Percentiles rank a stretch among this genome's conserved stretches.
Evolutionary conservation across 148 eudicot genomes (phyloP).

Genomic region (Cornus suecica): DNA sequence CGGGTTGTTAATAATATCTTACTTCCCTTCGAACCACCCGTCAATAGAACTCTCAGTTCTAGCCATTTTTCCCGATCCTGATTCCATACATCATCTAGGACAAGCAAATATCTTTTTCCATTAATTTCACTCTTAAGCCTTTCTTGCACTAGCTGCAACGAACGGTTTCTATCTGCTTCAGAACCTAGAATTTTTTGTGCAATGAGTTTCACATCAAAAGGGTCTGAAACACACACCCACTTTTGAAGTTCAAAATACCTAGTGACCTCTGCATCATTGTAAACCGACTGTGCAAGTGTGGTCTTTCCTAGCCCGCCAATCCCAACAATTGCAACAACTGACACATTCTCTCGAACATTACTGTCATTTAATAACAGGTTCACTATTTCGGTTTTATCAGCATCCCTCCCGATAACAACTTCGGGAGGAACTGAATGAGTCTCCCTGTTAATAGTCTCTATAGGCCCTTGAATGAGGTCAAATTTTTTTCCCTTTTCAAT

Average conservation of each 20-base stretch:
- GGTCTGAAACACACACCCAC: conserved; percentile 32
- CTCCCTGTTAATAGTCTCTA: too few species aligned
- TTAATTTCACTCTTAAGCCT: neutral
- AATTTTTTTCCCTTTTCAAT: conserved; percentile 18
- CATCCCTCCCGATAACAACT: conserved; percentile 24
- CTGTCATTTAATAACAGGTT: neutral
- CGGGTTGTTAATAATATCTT: conserved; percentile 29
- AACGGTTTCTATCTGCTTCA: conserved; percentile 7
- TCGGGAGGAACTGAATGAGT: neutral
- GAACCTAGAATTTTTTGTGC: neutral
- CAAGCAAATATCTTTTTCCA: conserved; percentile 16
- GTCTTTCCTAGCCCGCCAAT: conserved; percentile 38
- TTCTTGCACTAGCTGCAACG: neutral
- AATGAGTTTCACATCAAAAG: conserved; percentile 2
- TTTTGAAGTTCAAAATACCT: conserved; percentile 15
- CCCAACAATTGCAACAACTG: conserved; percentile 27
- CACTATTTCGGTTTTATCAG: conserved; percentile 12
- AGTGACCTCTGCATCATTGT: conserved; percentile 8
- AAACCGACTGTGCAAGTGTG: conserved; percentile 24
- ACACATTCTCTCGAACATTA: neutral
- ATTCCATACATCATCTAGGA: conserved; percentile 34
- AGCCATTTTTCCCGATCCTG: conserved; percentile 14
- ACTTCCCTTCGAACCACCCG: conserved; percentile 9
- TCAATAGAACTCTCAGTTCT: conserved; percentile 9
- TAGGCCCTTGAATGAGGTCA: neutral